These are phyloP conservation scores for Geopyxis carbonaria DNA, from an alignment of 495 filamentous ascomycete genomes.

Conservation along the genomic window DNA sequence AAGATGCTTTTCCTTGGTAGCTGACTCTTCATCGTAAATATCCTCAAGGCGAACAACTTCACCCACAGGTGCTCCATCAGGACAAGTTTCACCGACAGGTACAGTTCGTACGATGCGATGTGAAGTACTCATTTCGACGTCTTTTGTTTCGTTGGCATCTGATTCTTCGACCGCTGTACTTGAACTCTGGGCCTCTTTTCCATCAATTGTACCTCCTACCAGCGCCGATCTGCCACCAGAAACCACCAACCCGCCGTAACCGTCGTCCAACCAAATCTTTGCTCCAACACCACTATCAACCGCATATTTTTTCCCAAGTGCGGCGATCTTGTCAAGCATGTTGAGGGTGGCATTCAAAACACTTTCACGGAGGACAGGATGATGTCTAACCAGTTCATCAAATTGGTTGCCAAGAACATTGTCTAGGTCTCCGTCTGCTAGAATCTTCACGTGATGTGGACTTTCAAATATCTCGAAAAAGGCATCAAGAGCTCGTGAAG, in stretches of 20 bases:
- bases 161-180: constrained; percentile 3
- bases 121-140: constrained; percentile 43
- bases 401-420: constrained; percentile 60
- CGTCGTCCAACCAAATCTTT: constrained; percentile 52
- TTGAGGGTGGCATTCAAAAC: constrained; percentile 65
- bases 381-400: constrained; percentile 87
- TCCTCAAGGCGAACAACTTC: constrained; percentile 29
- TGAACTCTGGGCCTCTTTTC: no score
- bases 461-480: constrained; percentile 94
- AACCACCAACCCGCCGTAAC: constrained; percentile 33
- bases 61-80: constrained; percentile 14
- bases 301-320: constrained; percentile 51
- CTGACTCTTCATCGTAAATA: constrained; percentile 26
- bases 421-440: constrained; percentile 54
- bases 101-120: constrained; percentile 21
- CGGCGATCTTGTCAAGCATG: constrained; percentile 63
- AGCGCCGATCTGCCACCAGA: constrained; percentile 33
- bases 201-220: constrained; percentile 8
- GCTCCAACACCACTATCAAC: constrained; percentile 52
- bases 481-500: constrained; percentile 59
- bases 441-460: constrained; percentile 65
- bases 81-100: constrained; percentile 10
- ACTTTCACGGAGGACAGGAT: constrained; percentile 59
- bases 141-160: constrained; percentile 30
- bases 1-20: constrained; percentile 17